Evolutionary conservation across 208 protist species (phyloP).

Genomic region (Giardia duodenalis): DNA sequence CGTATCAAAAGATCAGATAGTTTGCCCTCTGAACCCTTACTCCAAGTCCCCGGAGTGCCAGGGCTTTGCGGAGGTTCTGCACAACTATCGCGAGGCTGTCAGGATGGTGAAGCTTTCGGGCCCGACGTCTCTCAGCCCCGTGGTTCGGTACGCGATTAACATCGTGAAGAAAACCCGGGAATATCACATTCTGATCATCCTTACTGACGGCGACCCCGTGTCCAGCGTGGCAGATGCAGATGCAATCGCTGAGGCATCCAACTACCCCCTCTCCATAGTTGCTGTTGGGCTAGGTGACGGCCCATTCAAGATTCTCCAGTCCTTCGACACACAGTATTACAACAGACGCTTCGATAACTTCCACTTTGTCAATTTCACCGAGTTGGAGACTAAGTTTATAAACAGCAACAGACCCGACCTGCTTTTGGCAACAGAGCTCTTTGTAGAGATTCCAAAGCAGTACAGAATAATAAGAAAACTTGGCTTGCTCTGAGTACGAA

Average conservation of each 20-base stretch:
- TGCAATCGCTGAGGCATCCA: not conserved
- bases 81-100: not conserved
- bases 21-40: not conserved
- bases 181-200: not conserved
- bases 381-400: not conserved
- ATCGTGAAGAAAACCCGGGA: not conserved
- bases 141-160: not conserved
- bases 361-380: constrained; percentile 11
- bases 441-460: constrained; percentile 2
- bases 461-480: not conserved
- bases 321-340: not conserved
- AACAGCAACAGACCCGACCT: not conserved
- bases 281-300: constrained; percentile 15
- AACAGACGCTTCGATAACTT: constrained; percentile 26
- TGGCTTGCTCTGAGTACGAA: not conserved
- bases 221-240: not conserved
- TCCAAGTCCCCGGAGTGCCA: not conserved
- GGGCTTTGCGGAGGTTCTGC: not conserved
- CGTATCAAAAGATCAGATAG: not conserved
- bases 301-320: not conserved
- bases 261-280: not conserved
- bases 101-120: not conserved
- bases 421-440: not conserved
- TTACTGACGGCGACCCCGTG: constrained; percentile 13
- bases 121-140: constrained; percentile 14